Evolutionary conservation across 2,329 filamentous ascomycete genomes (phyloP), one percentile per base, ranked within the genome.

Genomic region (Ceratocystis colombiana): DNA sequence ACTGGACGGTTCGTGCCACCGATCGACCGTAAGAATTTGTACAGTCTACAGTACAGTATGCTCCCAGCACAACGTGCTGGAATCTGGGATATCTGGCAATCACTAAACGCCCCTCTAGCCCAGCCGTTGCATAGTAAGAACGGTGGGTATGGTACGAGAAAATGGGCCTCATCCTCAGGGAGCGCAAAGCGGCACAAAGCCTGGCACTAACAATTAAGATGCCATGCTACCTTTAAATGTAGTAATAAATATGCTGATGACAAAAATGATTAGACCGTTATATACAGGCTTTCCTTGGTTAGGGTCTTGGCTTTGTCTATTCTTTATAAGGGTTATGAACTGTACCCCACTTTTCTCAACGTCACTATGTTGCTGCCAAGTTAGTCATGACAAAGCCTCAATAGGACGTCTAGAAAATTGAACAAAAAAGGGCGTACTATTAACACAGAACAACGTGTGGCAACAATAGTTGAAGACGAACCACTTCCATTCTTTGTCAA

Each of bases 31-130:
- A 93, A 92, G 73, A 95, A 94, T 73, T 80, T 99, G 63, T 99
- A 99, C 76, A 95, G 90, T 71, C 79, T 99, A 72, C 94, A 99
- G 77, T 99, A 99, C 76, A 96, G 90, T 77, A 97, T 97, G 90
- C 81, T 99, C 50, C 95, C 95, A 0, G 88, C 89, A 6, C 83
- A 84, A 65, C 80, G 95, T 57, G 88, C 90, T 0, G 86, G 87
- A 1, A 88, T 97, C 67, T 80, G 83, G 71, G 91, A 96, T 73
- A 87, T 97, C 74, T 99, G 95, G 94, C 79, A 82, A 55, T 82
- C 84, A 48, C 77, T 94, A 66, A 88, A 83, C 68, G 77, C 76
- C 37, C 72, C 82, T 61, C 72, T 76, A 37, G 77, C 77, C 6
- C 74, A 73, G 77, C 57, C 64, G n/a, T 62, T 30, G 5, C 55